Percentiles rank a stretch among this genome's conserved stretches.
These are phyloP conservation scores for Arthrinium phaeospermum DNA, from an alignment of 2,329 filamentous ascomycete genomes.

Conservation along the genomic window DNA sequence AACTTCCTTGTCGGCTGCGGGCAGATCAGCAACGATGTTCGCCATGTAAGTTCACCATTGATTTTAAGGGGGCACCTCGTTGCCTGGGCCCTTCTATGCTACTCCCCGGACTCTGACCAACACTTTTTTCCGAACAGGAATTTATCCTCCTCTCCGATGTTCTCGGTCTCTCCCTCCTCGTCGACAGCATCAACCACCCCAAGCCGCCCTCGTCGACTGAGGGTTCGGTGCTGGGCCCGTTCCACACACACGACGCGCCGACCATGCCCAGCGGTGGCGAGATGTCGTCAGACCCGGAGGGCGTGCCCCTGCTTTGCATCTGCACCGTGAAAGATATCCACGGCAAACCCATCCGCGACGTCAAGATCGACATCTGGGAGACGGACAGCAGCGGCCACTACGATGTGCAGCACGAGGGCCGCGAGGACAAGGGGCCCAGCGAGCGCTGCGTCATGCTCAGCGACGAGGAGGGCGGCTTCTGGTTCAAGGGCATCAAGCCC, in stretches of 20 bases:
- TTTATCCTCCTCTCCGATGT: conserved; percentile 85
- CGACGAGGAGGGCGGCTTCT: conserved; percentile 77
- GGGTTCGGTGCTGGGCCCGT: conserved; percentile 81
- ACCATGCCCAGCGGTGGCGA: conserved; percentile 57
- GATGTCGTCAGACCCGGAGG: conserved; percentile 73
- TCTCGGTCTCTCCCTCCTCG: conserved; percentile 77
- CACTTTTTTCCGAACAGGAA: conserved; percentile 53
- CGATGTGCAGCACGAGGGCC: conserved; percentile 76
- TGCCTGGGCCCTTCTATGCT: not conserved
- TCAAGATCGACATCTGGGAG: conserved; percentile 85
- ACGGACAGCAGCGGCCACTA: conserved; percentile 82
- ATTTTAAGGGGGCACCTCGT: no score
- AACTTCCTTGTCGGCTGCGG: conserved; percentile 75
- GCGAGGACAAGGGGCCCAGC: conserved; percentile 62
- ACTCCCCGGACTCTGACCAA: not conserved
- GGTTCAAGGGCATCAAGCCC: conserved; percentile 84
- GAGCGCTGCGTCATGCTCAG: conserved; percentile 74
- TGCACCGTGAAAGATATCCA: conserved; percentile 71
- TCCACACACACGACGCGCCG: conserved; percentile 81
- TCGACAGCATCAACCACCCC: conserved; percentile 84
- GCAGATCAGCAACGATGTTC: conserved; percentile 74
- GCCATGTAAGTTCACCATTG: conserved; percentile 60
- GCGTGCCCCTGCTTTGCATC: conserved; percentile 73
- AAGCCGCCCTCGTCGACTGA: conserved; percentile 74
- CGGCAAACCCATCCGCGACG: conserved; percentile 67